Base-by-base conservation (phyloP, 306 rosid genomes). In the Hippophae gyantsensis region DNA sequence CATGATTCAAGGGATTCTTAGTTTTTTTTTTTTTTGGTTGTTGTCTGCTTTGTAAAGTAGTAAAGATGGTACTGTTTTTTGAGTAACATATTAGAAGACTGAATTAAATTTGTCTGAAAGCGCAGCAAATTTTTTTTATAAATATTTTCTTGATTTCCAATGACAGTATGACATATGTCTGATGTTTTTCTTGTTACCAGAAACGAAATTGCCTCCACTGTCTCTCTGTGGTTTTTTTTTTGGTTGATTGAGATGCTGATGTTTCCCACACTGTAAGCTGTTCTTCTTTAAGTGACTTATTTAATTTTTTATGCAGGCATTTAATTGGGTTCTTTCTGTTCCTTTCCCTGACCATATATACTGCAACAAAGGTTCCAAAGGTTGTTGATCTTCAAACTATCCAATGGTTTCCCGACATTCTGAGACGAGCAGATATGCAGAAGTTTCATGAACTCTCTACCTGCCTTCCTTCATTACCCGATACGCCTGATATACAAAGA, bases 291-390 rank as follows among this genome's bases (percentile, higher is more conserved):
- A 47, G 10, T 8, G 5, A 32, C 3, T 32, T 32, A 47, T 47
- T 9, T 9, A 42, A 43, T 70, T 13, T 32, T 61, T 61, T 56
- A 40, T 82, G 72, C 79, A 92, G 99, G 86, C 99, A 92, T 82
- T 82, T 92, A 82, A 84, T 92, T 7, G 99, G 99, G 68, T 92
- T 92, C 79, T 82, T 92, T 82, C 71, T 92, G 59, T 92, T 92
- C 73, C 95, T 92, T 52, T 44, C 90, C 68, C 76, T 92, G 82
- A 92, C 99, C 69, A 64, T 92, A 78, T 92, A 82, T 83, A 92
- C 99, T 58, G 94, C 88, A 54, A 78, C 66, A 73, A 72, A 86
- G 81, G 60, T 88, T 76, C 99, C 99, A 5, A 75, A 60, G 23
- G 95, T 83, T 42, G 84, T 83, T 44, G 96, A 92, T 81, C 84